A percentile compares a stretch with the other conserved stretches of the same genome.
phyloP scores from a whole-genome alignment of 208 protist genomes.

The Leptomonas seymouri region DNA sequence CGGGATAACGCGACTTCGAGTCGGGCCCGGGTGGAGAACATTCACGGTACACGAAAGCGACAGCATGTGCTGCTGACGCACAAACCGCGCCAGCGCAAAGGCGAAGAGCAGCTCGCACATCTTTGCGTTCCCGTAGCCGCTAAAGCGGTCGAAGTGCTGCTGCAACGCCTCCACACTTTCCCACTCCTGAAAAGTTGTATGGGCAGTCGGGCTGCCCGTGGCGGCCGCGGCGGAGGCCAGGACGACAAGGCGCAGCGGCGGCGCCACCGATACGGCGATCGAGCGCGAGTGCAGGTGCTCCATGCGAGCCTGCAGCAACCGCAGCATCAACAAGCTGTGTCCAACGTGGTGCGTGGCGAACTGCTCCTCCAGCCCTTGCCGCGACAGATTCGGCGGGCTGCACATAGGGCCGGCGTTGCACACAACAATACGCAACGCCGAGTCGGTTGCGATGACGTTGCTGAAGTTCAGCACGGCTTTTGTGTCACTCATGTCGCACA shows the following conservation, averaged over 20 bases:
- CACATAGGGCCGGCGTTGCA: constrained; percentile 54
- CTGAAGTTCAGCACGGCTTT: constrained; percentile 47
- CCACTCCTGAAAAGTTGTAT: constrained; percentile 41
- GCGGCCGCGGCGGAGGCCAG: constrained; percentile 49
- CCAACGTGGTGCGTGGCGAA: constrained; percentile 63
- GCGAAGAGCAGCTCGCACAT: constrained; percentile 77
- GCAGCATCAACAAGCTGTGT: constrained; percentile 63
- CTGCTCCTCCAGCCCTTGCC: constrained; percentile 59
- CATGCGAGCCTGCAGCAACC: constrained; percentile 45
- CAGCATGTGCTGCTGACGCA: constrained; percentile 43
- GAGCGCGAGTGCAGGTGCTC: constrained; percentile 12
- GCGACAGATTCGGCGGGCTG: constrained; percentile 39
- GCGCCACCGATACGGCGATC: constrained; percentile 19
- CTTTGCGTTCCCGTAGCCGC: constrained; percentile 55
- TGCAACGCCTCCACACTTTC: constrained; percentile 22
- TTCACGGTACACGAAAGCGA: constrained; percentile 51
- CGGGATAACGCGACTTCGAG: constrained; percentile 41
- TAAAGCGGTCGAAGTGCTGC: constrained; percentile 37
- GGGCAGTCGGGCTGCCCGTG: constrained; percentile 34
- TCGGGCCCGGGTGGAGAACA: constrained; percentile 58
- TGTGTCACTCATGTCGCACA: constrained; percentile 69
- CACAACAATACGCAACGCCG: constrained; percentile 57
- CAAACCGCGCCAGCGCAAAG: constrained; percentile 55
- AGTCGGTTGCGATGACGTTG: constrained; percentile 40
- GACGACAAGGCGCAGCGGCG: constrained; percentile 57